These are phyloP conservation scores for Coniella lustricola DNA, from an alignment of 2,329 filamentous ascomycete genomes.

Conservation along the genomic window DNA sequence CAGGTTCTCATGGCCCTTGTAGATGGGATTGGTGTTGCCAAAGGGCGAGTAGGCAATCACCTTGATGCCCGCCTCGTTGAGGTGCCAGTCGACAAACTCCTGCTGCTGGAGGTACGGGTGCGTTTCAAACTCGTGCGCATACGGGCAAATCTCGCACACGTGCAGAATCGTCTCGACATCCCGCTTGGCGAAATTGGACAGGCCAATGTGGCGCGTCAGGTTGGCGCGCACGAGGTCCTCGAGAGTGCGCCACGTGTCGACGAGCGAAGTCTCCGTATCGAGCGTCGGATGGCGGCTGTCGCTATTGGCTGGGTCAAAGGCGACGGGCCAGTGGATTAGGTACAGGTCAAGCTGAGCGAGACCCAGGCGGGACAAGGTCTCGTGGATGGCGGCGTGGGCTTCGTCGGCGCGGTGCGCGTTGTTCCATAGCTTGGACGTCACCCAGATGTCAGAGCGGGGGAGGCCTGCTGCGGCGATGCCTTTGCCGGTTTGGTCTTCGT, in stretches of 20 bases:
- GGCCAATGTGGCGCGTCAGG: conserved; percentile 50
- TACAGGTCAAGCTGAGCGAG: conserved; percentile 46
- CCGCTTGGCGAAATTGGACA: conserved; percentile 50
- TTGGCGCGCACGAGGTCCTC: conserved; percentile 45
- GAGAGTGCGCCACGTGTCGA: conserved; percentile 52
- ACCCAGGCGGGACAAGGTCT: conserved; percentile 40
- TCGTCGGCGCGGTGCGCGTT: conserved; percentile 24
- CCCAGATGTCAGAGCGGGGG: conserved; percentile 46
- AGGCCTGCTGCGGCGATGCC: conserved; percentile 40
- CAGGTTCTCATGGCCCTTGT: conserved; percentile 26
- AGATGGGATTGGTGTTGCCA: conserved; percentile 45
- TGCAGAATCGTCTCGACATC: conserved; percentile 32
- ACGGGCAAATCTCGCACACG: conserved; percentile 42
- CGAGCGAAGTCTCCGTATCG: conserved; percentile 21
- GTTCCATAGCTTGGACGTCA: conserved; percentile 37
- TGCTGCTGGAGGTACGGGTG: conserved; percentile 46
- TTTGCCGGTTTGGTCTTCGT: conserved; percentile 42
- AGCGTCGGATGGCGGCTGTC: conserved; percentile 14
- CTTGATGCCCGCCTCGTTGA: conserved; percentile 34
- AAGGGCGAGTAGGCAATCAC: conserved; percentile 41
- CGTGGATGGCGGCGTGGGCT: conserved; percentile 38
- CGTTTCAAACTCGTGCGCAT: conserved; percentile 51
- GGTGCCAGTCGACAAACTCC: conserved; percentile 36
- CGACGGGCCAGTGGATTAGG: conserved; percentile 47
- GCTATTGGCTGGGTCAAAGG: conserved; percentile 26